These are phyloP conservation scores for Phanerodontia chrysosporium DNA, from an alignment of 768 basidiomycete genomes.

Conservation along the genomic window DNA sequence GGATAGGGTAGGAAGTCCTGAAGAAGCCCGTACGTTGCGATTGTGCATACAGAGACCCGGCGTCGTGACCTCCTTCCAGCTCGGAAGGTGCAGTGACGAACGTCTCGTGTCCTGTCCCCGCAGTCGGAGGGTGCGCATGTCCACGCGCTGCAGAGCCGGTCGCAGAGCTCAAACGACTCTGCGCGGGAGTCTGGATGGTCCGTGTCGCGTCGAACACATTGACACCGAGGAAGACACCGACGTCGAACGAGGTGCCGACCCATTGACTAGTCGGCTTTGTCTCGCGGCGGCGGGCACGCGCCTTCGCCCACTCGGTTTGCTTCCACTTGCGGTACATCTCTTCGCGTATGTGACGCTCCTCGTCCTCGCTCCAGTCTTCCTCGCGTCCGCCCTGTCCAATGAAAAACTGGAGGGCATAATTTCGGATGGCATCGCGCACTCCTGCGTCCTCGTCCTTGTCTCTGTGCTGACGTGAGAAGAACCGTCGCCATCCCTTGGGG, in stretches of 20 bases:
- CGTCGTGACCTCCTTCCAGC: background rate
- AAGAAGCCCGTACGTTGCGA: background rate
- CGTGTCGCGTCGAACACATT: conserved; percentile 44
- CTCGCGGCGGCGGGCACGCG: conserved; percentile 29
- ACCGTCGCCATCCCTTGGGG: conserved; percentile 7
- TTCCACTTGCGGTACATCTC: conserved; percentile 62
- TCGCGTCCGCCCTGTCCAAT: conserved; percentile 56
- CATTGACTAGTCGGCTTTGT: conserved; percentile 37
- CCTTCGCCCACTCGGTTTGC: conserved; percentile 60
- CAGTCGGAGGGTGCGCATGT: conserved; percentile 13
- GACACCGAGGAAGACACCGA: conserved; percentile 73
- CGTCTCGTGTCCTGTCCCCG: conserved; percentile 17
- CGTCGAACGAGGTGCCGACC: conserved; percentile 74
- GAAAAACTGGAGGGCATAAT: conserved; percentile 63
- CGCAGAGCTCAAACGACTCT: background rate
- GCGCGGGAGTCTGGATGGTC: background rate
- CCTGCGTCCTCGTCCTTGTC: conserved; percentile 33
- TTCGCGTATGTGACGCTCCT: conserved; percentile 45
- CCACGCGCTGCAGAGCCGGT: background rate
- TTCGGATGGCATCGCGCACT: conserved; percentile 46
- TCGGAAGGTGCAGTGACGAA: conserved; percentile 25
- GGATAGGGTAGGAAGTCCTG: background rate
- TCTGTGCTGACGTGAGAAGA: conserved; percentile 19
- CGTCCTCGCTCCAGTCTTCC: conserved; percentile 63
- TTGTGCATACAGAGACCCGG: background rate